Base-by-base conservation (phyloP, 805 yeast genomes). In the Kregervanrija pseudodelftensis region DNA sequence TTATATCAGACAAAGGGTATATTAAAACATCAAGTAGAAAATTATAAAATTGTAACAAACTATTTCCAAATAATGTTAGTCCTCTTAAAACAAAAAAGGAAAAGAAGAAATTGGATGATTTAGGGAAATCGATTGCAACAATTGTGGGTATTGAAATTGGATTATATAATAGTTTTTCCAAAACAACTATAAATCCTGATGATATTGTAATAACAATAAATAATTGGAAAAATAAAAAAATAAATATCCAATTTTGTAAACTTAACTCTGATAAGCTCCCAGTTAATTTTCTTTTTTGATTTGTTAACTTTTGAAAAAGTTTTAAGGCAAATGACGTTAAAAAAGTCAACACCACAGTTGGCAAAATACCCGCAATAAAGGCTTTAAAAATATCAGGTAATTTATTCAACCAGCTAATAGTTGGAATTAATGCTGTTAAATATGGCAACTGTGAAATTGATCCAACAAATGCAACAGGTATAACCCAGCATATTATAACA, bases 181-280 rank as follows among this genome's bases (percentile, higher is more conserved):
- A 61, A 0, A 86, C 70, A 8, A 76, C 79, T 2, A 83, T 74
- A 3, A 85, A 62, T 28, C 95, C 90, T 0, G 93, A 82, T 54
- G 95, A 86, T 33, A 89, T 74, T 0, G 95, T 84, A 2, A 89
- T 88, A 22, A 89, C 91, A 38, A 90, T 62, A 52, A 90, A 89
- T 36, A 88, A 76, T 54, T 90, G 96, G 42, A 89, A 78, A 58
- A 85, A 88, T 41, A 83, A 66, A 56, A 89, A 89, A 1, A 78
- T 69, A 62, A 85, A 90, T 52, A 85, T 74, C 86, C 93, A 85
- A 39, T 70, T 68, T 51, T 88, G 96, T 12, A 83, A 70, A 50
- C 82, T 85, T n/a, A 76, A 43, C 56, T 89, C 89, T 8, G 82
- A 61, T 45, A 77, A 76, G 1, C 82, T 71, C 0, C 81, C 79